Evolutionary conservation across 768 basidiomycete genomes (phyloP).

Genomic region (Boletus subparvulus): DNA sequence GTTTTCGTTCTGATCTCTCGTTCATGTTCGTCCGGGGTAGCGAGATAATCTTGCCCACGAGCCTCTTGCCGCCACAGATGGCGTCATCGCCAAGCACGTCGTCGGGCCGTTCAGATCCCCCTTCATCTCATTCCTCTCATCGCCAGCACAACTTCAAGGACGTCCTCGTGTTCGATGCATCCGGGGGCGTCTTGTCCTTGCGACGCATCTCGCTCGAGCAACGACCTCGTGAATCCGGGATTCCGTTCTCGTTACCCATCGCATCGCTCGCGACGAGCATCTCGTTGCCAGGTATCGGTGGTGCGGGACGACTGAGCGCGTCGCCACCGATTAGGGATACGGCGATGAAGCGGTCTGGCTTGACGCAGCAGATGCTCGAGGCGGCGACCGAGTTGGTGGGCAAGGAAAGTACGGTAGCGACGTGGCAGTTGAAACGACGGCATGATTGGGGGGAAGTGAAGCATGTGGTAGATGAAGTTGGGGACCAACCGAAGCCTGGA

Average conservation of each 20-base stretch:
- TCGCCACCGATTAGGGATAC: conserved; percentile 32
- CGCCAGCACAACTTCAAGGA: conserved; percentile 58
- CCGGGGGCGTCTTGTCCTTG: conserved; percentile 53
- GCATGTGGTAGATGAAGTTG: conserved; percentile 17
- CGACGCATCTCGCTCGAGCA: conserved; percentile 52
- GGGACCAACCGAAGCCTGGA: conserved; percentile 4
- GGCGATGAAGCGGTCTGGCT: conserved; percentile 29
- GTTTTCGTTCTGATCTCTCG: conserved; percentile 43
- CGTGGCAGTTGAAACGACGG: conserved; percentile 60
- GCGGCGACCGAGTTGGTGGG: conserved; percentile 36
- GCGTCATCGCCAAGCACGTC: conserved; percentile 29
- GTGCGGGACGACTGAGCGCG: conserved; percentile 37
- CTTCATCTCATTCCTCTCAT: conserved; percentile 29
- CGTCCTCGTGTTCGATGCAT: conserved; percentile 64
- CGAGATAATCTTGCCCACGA: conserved; percentile 37
- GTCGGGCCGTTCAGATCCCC: conserved; percentile 29
- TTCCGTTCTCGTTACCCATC: conserved; percentile 28
- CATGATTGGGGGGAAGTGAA: conserved; percentile 55
- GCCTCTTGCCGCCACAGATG: conserved; percentile 36
- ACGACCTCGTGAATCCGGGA: conserved; percentile 22
- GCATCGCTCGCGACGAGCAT: conserved; percentile 51
- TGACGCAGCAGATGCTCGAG: conserved; percentile 38
- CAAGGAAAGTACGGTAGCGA: conserved; percentile 49
- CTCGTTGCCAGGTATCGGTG: conserved; percentile 57
- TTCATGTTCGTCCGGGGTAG: conserved; percentile 50